phyloP scores from a whole-genome alignment of 208 protist genomes.

The Leishmania lainsoni region DNA sequence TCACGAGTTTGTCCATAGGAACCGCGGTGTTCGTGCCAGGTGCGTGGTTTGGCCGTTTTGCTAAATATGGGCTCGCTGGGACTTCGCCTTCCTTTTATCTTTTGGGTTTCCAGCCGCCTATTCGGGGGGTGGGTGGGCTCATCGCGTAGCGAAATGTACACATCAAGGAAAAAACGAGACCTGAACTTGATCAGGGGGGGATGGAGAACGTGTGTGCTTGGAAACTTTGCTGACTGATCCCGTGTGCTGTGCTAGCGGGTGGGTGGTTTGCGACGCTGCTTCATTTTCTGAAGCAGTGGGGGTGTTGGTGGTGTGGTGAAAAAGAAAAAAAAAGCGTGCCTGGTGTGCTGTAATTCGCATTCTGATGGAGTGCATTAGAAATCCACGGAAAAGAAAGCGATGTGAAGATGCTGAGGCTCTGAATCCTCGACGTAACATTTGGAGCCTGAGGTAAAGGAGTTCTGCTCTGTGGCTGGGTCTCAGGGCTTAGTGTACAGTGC shows the following conservation, averaged over 20 bases:
- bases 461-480: not conserved
- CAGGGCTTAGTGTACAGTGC: not conserved
- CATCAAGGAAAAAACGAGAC: not conserved
- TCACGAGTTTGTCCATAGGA: too few species aligned
- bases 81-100: too few species aligned
- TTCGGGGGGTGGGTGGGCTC: too few species aligned
- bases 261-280: not conserved
- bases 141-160: too few species aligned
- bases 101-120: too few species aligned
- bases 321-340: not conserved
- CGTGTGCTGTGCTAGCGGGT: not conserved
- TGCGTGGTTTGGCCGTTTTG: too few species aligned
- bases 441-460: too few species aligned
- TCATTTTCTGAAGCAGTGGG: not conserved
- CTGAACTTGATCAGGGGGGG: not conserved
- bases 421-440: not conserved
- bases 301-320: not conserved
- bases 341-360: not conserved
- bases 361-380: not conserved
- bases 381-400: not conserved
- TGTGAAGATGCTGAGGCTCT: not conserved
- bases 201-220: not conserved
- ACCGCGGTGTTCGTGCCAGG: too few species aligned
- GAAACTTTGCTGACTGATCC: not conserved
- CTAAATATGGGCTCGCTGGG: too few species aligned